Conservation (phyloP, 2,329 filamentous ascomycete species). For the Colletotrichum horii region DNA sequence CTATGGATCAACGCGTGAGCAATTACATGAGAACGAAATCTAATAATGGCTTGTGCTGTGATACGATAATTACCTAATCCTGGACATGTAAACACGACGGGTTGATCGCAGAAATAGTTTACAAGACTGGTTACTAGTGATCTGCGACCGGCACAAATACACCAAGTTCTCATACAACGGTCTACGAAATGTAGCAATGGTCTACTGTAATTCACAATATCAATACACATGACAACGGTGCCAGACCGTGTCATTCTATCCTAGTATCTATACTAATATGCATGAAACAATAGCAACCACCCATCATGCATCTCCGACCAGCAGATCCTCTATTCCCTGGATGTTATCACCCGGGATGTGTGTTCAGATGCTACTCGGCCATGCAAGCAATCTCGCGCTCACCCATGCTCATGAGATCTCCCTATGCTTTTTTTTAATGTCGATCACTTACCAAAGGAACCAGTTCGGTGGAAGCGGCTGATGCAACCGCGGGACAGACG, state of each 20-base stretch:
- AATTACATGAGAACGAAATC: neutral
- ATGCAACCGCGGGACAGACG: neutral
- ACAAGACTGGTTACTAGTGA: no score
- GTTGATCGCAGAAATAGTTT: no score
- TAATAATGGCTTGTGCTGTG: no score
- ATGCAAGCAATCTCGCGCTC: neutral
- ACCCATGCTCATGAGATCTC: neutral
- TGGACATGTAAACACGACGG: no score
- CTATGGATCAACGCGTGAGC: rapidly evolving
- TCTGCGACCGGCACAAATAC: neutral
- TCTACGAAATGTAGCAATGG: rapidly evolving
- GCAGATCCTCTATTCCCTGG: neutral
- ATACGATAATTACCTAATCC: no score
- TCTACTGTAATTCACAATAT: neutral
- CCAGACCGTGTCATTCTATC: neutral
- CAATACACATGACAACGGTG: neutral
- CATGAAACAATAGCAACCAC: neutral
- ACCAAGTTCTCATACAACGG: rapidly evolving
- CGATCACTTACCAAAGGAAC: neutral
- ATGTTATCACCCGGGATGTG: neutral
- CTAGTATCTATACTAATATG: neutral
- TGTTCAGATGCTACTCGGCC: neutral
- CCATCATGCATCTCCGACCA: neutral
- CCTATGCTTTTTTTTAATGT: neutral
- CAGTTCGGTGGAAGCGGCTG: neutral